phyloP scores from a whole-genome alignment of 176 grass and related monocot genomes.

The Oryza officinalis region DNA sequence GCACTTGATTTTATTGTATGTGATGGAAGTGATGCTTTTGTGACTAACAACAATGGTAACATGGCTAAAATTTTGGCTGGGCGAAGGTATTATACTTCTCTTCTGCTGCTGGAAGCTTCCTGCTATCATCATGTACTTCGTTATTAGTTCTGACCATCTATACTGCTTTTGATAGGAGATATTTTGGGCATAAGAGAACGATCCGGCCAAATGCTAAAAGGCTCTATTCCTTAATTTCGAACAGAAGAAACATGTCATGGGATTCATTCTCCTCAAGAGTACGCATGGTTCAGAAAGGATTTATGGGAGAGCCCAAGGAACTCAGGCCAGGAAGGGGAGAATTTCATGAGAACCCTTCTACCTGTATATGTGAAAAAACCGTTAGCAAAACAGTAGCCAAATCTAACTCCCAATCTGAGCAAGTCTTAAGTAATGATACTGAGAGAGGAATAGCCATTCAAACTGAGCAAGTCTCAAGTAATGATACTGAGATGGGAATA shows the following conservation, averaged over 20 bases:
- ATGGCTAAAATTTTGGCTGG: slow-evolving; percentile 87
- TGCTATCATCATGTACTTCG: neutral
- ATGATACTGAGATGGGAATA: slow-evolving; percentile 1
- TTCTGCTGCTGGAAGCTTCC: neutral
- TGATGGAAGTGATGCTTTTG: slow-evolving; percentile 80
- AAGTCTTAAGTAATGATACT: neutral
- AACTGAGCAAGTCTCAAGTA: neutral
- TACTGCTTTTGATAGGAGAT: slow-evolving; percentile 53
- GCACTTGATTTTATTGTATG: slow-evolving; percentile 85
- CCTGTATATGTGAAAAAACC: slow-evolving; percentile 65
- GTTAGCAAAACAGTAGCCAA: slow-evolving; percentile 8
- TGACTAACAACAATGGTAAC: slow-evolving; percentile 83
- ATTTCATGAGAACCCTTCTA: slow-evolving; percentile 72
- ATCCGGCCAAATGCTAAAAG: slow-evolving; percentile 70
- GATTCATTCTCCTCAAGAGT: slow-evolving; percentile 59
- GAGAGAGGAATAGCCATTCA: neutral
- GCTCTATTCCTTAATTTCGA: slow-evolving; percentile 62
- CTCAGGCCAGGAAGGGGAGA: slow-evolving; percentile 68
- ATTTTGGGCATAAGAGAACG: slow-evolving; percentile 74
- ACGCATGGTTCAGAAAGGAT: slow-evolving; percentile 56
- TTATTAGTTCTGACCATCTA: slow-evolving; percentile 23
- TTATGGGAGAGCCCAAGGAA: slow-evolving; percentile 77
- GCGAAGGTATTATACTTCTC: slow-evolving; percentile 51
- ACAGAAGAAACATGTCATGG: slow-evolving; percentile 66
- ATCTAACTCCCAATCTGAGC: slow-evolving; percentile 8